These are phyloP conservation scores for Nicotiana undulata DNA, from an alignment of 257 asterid species.

Conservation along the genomic window DNA sequence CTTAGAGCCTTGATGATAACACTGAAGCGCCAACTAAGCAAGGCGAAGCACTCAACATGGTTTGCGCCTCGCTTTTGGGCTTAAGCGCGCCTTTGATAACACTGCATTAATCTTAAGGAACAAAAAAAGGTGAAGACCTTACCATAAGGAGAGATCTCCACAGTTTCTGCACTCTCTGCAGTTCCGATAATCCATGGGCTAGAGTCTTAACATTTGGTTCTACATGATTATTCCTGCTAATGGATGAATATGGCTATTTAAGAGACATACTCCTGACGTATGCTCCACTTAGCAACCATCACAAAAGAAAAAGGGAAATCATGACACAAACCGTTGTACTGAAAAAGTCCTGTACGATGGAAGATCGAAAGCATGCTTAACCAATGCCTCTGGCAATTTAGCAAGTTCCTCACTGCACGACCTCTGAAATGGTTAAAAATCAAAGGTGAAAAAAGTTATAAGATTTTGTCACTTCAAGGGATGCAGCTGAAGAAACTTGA, in stretches of 20 bases:
- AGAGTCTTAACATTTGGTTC: conserved; percentile 23
- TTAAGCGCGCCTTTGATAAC: no score
- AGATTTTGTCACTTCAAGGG: not conserved
- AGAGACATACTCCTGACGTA: conserved; percentile 11
- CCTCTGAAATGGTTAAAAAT: conserved; percentile 36
- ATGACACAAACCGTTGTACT: conserved; percentile 8
- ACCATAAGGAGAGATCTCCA: conserved; percentile 77
- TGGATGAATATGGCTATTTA: conserved; percentile 15
- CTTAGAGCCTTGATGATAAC: no score
- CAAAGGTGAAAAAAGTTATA: not conserved
- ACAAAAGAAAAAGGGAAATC: not conserved
- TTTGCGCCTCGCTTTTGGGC: no score
- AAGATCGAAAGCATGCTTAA: conserved; percentile 44
- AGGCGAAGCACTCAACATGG: no score
- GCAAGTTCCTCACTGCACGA: conserved; percentile 28
- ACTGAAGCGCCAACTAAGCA: no score
- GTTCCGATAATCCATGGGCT: conserved; percentile 42
- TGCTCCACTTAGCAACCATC: not conserved
- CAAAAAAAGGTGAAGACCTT: conserved; percentile 13
- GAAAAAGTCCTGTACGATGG: conserved; percentile 44
- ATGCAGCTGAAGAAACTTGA: not conserved
- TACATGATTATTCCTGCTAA: conserved; percentile 30
- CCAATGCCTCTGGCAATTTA: conserved; percentile 27
- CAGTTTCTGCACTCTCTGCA: conserved; percentile 46
- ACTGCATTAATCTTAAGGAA: not conserved